Evolutionary conservation across 768 basidiomycete species (phyloP), one percentile per base, ranked within the genome.

Genomic region (Pleurotus giganteus): DNA sequence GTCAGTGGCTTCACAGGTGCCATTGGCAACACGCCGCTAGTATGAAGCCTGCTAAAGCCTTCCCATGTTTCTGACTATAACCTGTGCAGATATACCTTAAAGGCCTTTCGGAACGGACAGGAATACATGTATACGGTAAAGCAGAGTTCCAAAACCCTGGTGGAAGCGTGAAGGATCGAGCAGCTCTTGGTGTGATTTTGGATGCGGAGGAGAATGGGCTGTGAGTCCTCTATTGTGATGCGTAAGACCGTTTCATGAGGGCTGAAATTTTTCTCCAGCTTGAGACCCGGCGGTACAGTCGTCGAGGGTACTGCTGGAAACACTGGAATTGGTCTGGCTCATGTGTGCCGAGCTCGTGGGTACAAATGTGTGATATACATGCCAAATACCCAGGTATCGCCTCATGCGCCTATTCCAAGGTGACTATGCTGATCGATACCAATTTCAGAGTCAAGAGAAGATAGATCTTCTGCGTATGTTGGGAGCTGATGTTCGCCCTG

Each of bases 291-390:
- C n/a, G 96, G 96, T 1, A 98, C 94, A 2, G 86, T 99, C 55
- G 94, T 99, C 4, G 96, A 99, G 70, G 96, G 96, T 2, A 99
- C 96, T 2, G 96, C 96, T 34, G 96, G 96, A 13, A 99, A 99
- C 75, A 99, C 96, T 6, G 96, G 95, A 36, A 97, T 97, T 54
- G 95, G 95, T 31, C 79, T 98, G 28, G 94, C 93, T 4, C 94
- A 95, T 65, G 95, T 98, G 52, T 98, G 97, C 71, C 77, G 97
- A 60, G 83, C 92, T 5, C 84, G 78, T 62, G 95, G 97, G 2
- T 98, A 99, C 78, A 91, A 87, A 68, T 98, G 97, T 69, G 96
- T 99, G 8, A 99, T 99, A 65, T 99, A 91, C 81, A 98, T 99
- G 96, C 96, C 96, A 27, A 78, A 97, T 69, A 93, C 88, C 3